Evolutionary conservation across 2,329 filamentous ascomycete species (phyloP), one percentile per base, ranked within the genome.

Genomic region (Graphilbum ipis-grandicollis): DNA sequence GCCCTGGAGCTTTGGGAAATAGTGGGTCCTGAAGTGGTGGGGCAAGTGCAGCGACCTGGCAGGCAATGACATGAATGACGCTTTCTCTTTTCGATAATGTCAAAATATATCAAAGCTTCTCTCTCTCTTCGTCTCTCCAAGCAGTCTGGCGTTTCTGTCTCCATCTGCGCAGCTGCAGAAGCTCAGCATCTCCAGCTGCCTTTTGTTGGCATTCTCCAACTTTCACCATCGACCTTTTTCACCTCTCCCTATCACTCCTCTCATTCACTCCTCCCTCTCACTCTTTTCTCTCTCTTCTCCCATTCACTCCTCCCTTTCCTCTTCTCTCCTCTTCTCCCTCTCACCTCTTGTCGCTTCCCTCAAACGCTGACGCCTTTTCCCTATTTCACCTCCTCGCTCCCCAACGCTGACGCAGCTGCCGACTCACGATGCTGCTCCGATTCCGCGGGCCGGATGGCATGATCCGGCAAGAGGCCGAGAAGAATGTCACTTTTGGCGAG

Each of bases 361-460:
- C 23, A 8, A 12, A 25, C 12, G 12, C 17, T 15, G 17, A 7
- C 8, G 13, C 13, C 35, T 15, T 17, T 23, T 19, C 3, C 21
- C 22, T 12, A 14, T 22, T 14, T 15, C 19, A 8, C 4, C 4
- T 15, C n/a, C 26, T 37, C 26, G 19, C 25, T 30, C 34, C 22
- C 17, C 14, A 7, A 13, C 26, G 5, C 26, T 5, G 21, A 5
- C 9, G 26, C 8, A 5, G 14, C 26, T 13, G 25, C 21, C 19
- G n/a, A n/a, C 47, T 52, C 52, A 60, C 52, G 45, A 93, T 93
- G 75, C 68, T 93, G 51, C 65, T 94, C 39, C 75, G 86, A 56
- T 81, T 93, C 48, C 78, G 86, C 50, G 85, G 85, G 54, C 84
- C 82, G 45, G 85, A 94, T 62, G 90, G 90, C 62, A 90, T 90